Conservation (phyloP, 257 asterid species). For the Datura wrightii region DNA sequence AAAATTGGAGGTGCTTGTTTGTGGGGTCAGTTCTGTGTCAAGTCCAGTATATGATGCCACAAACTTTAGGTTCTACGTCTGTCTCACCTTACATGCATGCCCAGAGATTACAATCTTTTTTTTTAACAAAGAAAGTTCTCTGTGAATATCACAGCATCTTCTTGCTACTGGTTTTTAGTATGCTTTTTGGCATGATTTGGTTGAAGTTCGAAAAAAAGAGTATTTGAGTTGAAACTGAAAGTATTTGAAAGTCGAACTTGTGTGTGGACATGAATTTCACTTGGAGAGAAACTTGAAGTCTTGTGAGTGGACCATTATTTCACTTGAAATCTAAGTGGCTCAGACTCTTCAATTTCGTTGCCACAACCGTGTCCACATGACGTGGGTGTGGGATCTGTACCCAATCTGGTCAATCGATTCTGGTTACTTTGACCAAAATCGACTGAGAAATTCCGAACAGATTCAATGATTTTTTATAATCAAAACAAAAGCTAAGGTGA, state of each 20-base stretch:
- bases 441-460: no score
- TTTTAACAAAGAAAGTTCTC: background rate
- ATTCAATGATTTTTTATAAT: no score
- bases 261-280: constrained; percentile 9
- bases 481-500: no score
- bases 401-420: no score
- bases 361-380: no score
- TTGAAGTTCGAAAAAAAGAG: background rate
- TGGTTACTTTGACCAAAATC: no score
- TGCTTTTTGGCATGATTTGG: background rate
- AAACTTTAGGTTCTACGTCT: background rate
- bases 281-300: background rate
- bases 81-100: background rate
- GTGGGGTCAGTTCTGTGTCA: background rate
- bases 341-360: no score
- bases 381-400: no score
- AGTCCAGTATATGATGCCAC: background rate
- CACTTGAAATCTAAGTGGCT: no score
- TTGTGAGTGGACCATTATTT: no score
- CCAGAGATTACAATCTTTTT: background rate
- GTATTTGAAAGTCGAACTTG: background rate
- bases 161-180: background rate
- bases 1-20: constrained; percentile 5
- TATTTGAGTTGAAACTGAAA: background rate
- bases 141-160: background rate